Base-by-base conservation (phyloP, 73 alveolate species). In the Urostyla sp. region DNA sequence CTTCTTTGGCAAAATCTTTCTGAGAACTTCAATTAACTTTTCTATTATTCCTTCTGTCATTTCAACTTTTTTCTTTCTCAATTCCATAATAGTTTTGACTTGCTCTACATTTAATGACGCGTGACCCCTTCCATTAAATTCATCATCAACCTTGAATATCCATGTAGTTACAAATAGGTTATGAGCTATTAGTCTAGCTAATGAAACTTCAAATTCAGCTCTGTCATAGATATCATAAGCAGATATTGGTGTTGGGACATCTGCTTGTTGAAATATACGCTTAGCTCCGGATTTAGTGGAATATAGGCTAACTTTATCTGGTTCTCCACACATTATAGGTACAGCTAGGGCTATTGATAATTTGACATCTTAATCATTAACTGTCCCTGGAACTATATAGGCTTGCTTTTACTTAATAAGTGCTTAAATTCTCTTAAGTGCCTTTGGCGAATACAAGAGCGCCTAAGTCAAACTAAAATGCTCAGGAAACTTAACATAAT, bases 111-210 rank as follows among this genome's bases (percentile, higher is more conserved):
- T 66, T 30, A 88, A 80, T 18, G 80, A 72, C 5, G 95, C 95
- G 44, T 74, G 88, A 15, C 95, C 95, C 59, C 95, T 54, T 21
- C 95, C 95, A 74, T 82, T 82, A 13, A 60, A n/a, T 75, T 88
- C 95, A 43, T 88, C 88, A 75, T 88, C 95, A 27, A 88, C 74
- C 55, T 88, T 88, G 52, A 88, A 88, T 15, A 88, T 56, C 95
- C 95, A 88, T 8, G 88, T 80, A 45, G 81, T 81, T 8, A 72
- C 90, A 51, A 51, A 74, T 31, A 85, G 55, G 46, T 88, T 82
- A n/a, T 74, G 82, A 21, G 88, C 80, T 35, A 88, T 82, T 13
- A 88, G 78, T 50, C 77, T 61, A 24, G 92, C 80, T 10, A 88
- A 82, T 0, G 91, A 81, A 3, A 61, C 16, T 35, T 82, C 87